These are phyloP conservation scores for Coffea canephora DNA, from an alignment of 257 asterid species.

Conservation along the genomic window DNA sequence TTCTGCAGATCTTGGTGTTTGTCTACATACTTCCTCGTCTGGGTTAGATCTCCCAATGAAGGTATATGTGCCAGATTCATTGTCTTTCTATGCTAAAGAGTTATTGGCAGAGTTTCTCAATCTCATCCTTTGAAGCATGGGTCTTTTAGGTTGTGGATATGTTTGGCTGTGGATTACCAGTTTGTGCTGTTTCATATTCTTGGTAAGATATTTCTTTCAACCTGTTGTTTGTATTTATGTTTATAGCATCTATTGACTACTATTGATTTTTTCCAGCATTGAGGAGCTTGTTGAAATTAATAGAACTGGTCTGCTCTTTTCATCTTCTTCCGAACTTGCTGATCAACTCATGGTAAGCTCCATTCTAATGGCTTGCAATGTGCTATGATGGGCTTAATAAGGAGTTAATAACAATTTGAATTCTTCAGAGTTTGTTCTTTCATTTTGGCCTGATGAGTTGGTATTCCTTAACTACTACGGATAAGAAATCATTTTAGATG, in stretches of 20 bases:
- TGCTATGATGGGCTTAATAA: background rate
- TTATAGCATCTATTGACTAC: constrained; percentile 15
- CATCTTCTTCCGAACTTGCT: constrained; percentile 88
- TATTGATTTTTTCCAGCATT: constrained; percentile 48
- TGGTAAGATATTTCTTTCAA: constrained; percentile 52
- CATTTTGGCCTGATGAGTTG: background rate
- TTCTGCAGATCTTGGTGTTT: constrained; percentile 93
- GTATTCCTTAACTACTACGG: background rate
- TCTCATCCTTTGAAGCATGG: constrained; percentile 14
- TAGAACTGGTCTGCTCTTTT: constrained; percentile 88
- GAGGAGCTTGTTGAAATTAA: constrained; percentile 82
- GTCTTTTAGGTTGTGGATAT: constrained; percentile 82
- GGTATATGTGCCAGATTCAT: constrained; percentile 41
- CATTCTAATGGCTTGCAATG: constrained; percentile 1
- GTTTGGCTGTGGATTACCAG: constrained; percentile 98
- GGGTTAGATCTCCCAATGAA: constrained; percentile 97
- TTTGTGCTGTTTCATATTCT: constrained; percentile 96
- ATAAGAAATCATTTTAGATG: background rate
- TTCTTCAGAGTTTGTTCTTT: background rate
- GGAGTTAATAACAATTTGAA: background rate
- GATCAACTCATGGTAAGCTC: constrained; percentile 82
- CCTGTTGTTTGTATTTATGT: background rate
- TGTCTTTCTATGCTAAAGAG: background rate
- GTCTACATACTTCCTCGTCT: constrained; percentile 93
- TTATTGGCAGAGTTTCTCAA: constrained; percentile 3